Evolutionary conservation across 257 asterid species (phyloP).

Genomic region (Scutellaria minor): DNA sequence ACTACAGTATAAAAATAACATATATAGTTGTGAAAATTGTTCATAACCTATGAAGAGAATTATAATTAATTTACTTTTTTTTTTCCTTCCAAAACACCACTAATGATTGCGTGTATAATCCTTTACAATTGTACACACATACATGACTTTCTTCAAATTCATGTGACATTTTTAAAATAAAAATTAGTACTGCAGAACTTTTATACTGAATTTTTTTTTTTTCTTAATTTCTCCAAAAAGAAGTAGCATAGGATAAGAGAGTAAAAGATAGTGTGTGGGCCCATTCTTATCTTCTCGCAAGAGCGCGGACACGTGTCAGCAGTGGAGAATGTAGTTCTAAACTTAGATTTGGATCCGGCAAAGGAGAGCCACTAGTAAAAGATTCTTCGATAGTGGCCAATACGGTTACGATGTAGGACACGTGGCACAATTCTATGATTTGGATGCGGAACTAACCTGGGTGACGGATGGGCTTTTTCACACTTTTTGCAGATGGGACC

Average conservation of each 20-base stretch:
- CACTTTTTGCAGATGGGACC: constrained; percentile 46
- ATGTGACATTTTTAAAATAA: no score
- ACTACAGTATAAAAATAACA: no score
- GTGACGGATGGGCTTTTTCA: constrained; percentile 31
- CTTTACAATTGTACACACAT: no score
- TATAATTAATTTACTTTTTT: no score
- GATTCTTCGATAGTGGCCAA: constrained; percentile 29
- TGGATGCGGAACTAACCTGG: constrained; percentile 37
- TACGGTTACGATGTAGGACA: constrained; percentile 28
- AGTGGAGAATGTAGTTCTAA: neutral
- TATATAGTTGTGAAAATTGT: no score
- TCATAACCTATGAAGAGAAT: no score
- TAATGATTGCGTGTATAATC: no score
- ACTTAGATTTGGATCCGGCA: constrained; percentile 32
- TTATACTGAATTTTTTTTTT: no score
- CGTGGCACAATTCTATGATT: constrained; percentile 37
- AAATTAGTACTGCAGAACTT: no score
- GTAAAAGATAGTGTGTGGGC: constrained; percentile 47
- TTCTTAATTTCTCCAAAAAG: neutral
- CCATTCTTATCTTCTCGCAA: constrained; percentile 45
- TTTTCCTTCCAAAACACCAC: no score
- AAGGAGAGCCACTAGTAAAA: constrained; percentile 51
- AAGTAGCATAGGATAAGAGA: constrained; percentile 34
- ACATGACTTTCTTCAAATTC: no score
- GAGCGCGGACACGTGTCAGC: constrained; percentile 18